A percentile compares a stretch with the other conserved stretches of the same genome.
Evolutionary conservation across 306 rosid genomes (phyloP).

Genomic region (Myrica gale): DNA sequence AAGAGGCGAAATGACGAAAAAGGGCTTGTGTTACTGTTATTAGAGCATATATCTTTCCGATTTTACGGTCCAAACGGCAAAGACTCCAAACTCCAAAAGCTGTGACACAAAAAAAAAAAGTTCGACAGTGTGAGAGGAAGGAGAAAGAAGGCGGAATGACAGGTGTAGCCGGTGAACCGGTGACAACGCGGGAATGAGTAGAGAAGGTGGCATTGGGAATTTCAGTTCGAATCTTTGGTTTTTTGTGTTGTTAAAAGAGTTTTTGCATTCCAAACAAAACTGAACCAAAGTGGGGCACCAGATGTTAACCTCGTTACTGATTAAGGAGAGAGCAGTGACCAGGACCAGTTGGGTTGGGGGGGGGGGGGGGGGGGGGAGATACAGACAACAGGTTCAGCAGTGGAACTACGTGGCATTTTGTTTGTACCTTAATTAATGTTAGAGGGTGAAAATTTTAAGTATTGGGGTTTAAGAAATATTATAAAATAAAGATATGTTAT

Average conservation of each 20-base stretch:
- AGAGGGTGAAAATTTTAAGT: no score
- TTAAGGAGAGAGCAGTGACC: no score
- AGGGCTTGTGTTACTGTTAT: slow-evolving; percentile 8
- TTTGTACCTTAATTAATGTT: no score
- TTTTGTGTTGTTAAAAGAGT: not conserved
- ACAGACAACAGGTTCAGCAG: not conserved
- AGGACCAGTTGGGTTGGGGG: not conserved
- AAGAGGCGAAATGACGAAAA: slow-evolving; percentile 38
- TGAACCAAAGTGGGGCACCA: slow-evolving; percentile 26
- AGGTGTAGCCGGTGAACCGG: slow-evolving; percentile 20
- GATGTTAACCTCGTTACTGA: slow-evolving; percentile 6
- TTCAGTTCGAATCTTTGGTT: not conserved
- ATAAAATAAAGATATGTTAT: no score
- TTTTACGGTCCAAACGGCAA: no score
- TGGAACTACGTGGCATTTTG: not conserved
- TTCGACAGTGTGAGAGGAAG: not conserved
- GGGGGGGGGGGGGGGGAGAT: not conserved
- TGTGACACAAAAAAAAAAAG: not conserved
- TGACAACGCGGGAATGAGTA: slow-evolving; percentile 8
- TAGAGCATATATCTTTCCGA: no score
- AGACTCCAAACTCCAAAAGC: no score
- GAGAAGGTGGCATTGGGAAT: not conserved
- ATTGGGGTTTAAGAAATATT: no score
- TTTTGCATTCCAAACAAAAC: not conserved
- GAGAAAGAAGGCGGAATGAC: not conserved